Evolutionary conservation across 2,329 filamentous ascomycete species (phyloP).

Genomic region (Epicoccum nigrum): DNA sequence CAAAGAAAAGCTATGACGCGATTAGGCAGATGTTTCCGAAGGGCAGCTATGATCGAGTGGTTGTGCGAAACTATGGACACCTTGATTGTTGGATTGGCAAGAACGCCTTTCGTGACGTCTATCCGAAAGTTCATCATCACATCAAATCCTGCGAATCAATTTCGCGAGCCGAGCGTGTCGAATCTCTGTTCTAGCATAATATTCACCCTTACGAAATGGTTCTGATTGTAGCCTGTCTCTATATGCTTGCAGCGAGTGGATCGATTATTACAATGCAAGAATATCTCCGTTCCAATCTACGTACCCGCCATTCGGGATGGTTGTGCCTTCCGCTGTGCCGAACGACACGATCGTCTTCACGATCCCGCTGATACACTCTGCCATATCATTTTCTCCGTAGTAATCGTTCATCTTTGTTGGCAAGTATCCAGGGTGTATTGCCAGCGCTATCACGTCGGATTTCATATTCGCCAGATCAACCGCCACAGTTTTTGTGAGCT

Average conservation of each 20-base stretch:
- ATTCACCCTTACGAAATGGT: too few relatives aligned
- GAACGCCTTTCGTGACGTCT: constrained; percentile 65
- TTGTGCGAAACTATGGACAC: constrained; percentile 65
- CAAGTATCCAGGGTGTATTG: constrained; percentile 2
- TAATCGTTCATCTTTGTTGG: constrained; percentile 6
- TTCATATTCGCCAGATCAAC: background rate
- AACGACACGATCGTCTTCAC: background rate
- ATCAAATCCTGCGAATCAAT: too few relatives aligned
- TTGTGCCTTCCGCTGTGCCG: background rate
- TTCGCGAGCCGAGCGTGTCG: too few relatives aligned
- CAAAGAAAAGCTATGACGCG: constrained; percentile 60
- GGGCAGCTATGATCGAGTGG: constrained; percentile 56
- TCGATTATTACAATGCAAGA: background rate
- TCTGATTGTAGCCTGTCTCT: too few relatives aligned
- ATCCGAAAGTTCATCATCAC: constrained; percentile 54
- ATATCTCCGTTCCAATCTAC: background rate
- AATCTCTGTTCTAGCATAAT: too few relatives aligned
- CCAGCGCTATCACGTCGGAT: background rate
- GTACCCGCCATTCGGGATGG: constrained; percentile 1
- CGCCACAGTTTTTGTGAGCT: constrained; percentile 1
- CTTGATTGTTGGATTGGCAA: constrained; percentile 68
- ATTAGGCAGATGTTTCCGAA: constrained; percentile 60
- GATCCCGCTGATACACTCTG: background rate
- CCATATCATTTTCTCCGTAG: constrained; percentile 1
- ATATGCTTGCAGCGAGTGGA: too few relatives aligned